Evolutionary conservation across 495 filamentous ascomycete genomes (phyloP).

Genomic region (Neurospora sp.): DNA sequence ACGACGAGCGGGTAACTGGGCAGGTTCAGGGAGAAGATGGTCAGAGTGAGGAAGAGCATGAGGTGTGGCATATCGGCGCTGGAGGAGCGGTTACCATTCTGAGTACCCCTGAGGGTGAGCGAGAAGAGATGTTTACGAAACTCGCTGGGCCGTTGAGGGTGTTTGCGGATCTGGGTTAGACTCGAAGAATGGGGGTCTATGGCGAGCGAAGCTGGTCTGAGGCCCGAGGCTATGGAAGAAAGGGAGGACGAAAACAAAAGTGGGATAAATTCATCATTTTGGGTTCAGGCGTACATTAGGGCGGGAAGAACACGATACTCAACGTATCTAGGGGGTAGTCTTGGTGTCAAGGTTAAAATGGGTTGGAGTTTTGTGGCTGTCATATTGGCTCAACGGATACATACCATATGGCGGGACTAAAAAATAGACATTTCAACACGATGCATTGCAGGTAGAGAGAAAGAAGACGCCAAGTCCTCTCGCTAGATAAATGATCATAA

Average conservation of each 20-base stretch:
- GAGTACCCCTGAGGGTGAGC: conserved; percentile 67
- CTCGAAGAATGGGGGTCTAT: background rate
- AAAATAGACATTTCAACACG: background rate
- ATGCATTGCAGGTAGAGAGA: background rate
- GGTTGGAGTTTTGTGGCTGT: background rate
- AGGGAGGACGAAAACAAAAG: background rate
- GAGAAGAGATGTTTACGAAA: conserved; percentile 87
- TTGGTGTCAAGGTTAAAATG: conserved; percentile 4
- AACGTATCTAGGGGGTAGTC: conserved; percentile 11
- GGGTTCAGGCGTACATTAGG: background rate
- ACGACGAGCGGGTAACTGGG: conserved; percentile 34
- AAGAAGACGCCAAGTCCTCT: background rate
- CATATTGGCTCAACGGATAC: conserved; percentile 3
- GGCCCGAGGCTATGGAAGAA: background rate
- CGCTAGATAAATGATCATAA: background rate
- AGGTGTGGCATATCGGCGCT: conserved; percentile 75
- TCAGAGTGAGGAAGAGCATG: conserved; percentile 11
- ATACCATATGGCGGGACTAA: background rate
- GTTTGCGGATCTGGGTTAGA: conserved; percentile 24
- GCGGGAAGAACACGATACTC: conserved; percentile 6
- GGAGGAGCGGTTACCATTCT: conserved; percentile 80
- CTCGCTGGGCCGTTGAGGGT: conserved; percentile 53
- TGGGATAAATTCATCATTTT: background rate
- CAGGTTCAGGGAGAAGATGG: conserved; percentile 3
- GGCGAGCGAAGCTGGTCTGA: conserved; percentile 9